phyloP scores from a whole-genome alignment of 352 stramenopile genomes.

The Phytopythium helicoides region DNA sequence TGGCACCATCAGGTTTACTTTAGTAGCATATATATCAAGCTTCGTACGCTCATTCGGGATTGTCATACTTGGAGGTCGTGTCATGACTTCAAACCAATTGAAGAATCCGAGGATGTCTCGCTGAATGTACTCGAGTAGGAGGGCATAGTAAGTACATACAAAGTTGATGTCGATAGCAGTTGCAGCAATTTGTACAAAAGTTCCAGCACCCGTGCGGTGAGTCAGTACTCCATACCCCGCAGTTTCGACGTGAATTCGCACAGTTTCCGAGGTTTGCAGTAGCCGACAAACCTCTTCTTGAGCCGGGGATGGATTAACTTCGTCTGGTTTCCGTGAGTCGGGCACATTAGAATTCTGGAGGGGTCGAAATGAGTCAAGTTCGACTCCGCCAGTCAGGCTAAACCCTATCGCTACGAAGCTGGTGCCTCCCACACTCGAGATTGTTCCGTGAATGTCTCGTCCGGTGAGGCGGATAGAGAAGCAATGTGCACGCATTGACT shows the following conservation, averaged over 20 bases:
- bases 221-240: conserved; percentile 37
- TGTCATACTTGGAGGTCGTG: conserved; percentile 28
- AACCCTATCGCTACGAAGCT: conserved; percentile 32
- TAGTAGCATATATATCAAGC: conserved; percentile 37
- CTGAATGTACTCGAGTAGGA: conserved; percentile 48
- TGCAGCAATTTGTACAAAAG: conserved; percentile 40
- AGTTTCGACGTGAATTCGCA: conserved; percentile 43
- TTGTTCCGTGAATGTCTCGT: conserved; percentile 25
- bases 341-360: neutral
- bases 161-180: conserved; percentile 60
- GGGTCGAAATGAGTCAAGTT: conserved; percentile 45
- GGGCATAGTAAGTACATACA: conserved; percentile 39
- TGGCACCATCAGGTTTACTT: conserved; percentile 42
- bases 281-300: conserved; percentile 45
- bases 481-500: conserved; percentile 25
- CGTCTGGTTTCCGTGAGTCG: neutral
- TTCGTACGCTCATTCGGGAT: conserved; percentile 48
- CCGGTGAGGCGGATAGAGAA: conserved; percentile 48
- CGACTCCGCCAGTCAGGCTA: conserved; percentile 27
- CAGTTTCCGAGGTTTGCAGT: conserved; percentile 20
- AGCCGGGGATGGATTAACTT: neutral
- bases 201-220: conserved; percentile 39
- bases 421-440: conserved; percentile 35
- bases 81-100: conserved; percentile 54
- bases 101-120: conserved; percentile 68